Evolutionary conservation across 1,284 basidiomycete species (phyloP).

Genomic region (Apiotrichum laibachii): DNA sequence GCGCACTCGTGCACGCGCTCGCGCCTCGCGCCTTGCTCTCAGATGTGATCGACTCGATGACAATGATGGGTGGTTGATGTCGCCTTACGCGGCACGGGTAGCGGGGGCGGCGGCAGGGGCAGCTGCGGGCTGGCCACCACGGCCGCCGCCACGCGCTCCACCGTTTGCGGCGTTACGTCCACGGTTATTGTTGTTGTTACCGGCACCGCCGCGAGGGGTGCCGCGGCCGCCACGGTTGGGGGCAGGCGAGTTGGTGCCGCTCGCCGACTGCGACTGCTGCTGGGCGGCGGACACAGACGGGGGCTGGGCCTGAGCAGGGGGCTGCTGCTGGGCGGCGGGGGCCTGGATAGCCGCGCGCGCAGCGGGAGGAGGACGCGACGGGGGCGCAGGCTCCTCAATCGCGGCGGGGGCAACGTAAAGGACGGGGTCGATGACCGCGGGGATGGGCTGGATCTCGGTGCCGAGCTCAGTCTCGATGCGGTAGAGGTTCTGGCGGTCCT

Average conservation of each 20-base stretch:
- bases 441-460: slow-evolving; percentile 96
- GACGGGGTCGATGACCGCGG: slow-evolving; percentile 84
- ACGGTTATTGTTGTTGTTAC: slow-evolving; percentile 2
- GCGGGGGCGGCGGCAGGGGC: neutral
- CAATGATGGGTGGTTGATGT: neutral
- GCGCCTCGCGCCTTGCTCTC: too few relatives aligned
- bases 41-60: neutral
- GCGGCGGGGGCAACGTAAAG: slow-evolving; percentile 71
- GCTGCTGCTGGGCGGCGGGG: slow-evolving; percentile 9
- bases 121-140: slow-evolving; percentile 3
- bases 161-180: slow-evolving; percentile 8
- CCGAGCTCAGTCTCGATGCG: slow-evolving; percentile 97
- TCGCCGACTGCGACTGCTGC: neutral
- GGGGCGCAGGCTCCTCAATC: slow-evolving; percentile 26
- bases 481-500: slow-evolving; percentile 96
- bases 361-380: slow-evolving; percentile 23
- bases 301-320: neutral
- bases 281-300: slow-evolving; percentile 9
- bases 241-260: slow-evolving; percentile 1
- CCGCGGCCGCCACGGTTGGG: neutral
- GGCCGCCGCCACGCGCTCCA: slow-evolving; percentile 9
- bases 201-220: slow-evolving; percentile 2
- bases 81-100: slow-evolving; percentile 10
- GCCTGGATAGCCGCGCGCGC: slow-evolving; percentile 6
- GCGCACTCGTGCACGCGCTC: neutral